These are phyloP conservation scores for Epichloe elymi DNA, from an alignment of 2,329 filamentous ascomycete genomes.

Conservation along the genomic window DNA sequence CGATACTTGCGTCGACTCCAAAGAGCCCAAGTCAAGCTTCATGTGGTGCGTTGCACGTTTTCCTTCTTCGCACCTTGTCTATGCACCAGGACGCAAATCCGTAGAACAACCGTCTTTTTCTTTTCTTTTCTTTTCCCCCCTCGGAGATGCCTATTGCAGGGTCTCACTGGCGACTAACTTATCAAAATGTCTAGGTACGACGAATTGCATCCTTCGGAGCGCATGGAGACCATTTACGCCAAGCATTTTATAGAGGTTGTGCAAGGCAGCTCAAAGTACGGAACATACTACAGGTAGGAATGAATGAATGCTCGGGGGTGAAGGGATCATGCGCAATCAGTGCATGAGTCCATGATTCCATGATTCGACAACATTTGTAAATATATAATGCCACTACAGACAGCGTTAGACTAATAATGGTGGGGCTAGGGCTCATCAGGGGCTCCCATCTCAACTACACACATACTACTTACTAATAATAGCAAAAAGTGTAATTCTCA, in stretches of 20 bases:
- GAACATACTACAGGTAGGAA: constrained; percentile 14
- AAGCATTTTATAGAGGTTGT: constrained; percentile 28
- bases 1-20: constrained; percentile 24
- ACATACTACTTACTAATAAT: no score
- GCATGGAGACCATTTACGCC: constrained; percentile 33
- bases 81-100: no score
- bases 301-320: no score
- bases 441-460: no score
- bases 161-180: background rate
- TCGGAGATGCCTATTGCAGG: no score
- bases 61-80: background rate
- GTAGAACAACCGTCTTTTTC: background rate
- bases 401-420: no score
- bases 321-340: background rate
- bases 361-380: background rate
- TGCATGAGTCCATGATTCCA: background rate
- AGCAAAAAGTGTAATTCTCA: no score
- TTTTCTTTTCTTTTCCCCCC: background rate
- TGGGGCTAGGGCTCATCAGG: no score
- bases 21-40: constrained; percentile 41
- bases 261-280: constrained; percentile 27
- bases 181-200: constrained; percentile 34
- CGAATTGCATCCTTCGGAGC: constrained; percentile 57
- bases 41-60: constrained; percentile 41
- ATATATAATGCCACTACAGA: no score